These are phyloP conservation scores for Trichosporon inkin DNA, from an alignment of 1,284 basidiomycete genomes.

Conservation along the genomic window DNA sequence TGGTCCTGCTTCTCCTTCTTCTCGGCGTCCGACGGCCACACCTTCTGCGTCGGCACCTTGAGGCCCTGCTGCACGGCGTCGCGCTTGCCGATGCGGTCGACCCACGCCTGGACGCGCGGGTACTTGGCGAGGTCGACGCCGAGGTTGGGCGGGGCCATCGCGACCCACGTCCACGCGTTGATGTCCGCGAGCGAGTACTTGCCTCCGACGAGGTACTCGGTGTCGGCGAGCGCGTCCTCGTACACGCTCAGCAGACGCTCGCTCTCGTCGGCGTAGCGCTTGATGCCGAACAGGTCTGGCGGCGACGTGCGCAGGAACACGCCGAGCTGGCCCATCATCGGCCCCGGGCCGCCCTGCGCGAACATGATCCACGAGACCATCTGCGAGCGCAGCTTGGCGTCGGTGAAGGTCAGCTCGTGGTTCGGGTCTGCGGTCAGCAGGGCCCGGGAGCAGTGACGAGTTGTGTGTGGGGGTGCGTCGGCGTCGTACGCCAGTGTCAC, in stretches of 20 bases:
- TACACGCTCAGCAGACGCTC: conserved; percentile 71
- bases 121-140: conserved; percentile 58
- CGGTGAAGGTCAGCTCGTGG: conserved; percentile 57
- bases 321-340: conserved; percentile 42
- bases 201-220: conserved; percentile 61
- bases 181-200: conserved; percentile 60
- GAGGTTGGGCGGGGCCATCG: conserved; percentile 48
- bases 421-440: conserved; percentile 43
- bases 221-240: conserved; percentile 60
- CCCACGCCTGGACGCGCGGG: conserved; percentile 58
- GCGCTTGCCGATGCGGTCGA: conserved; percentile 51
- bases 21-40: too few species aligned
- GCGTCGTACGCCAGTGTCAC: too few species aligned
- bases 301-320: not conserved
- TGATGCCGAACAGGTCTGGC: too few species aligned
- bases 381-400: conserved; percentile 54
- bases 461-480: too few species aligned
- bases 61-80: conserved; percentile 51
- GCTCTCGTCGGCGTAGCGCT: conserved; percentile 57
- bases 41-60: conserved; percentile 10
- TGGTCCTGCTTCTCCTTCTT: too few species aligned
- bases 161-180: conserved; percentile 54
- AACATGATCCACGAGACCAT: conserved; percentile 76
- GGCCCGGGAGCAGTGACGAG: not conserved
- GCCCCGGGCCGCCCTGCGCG: conserved; percentile 48